Base-by-base conservation (phyloP, 176 grass and related monocot genomes). In the Avena sativa region DNA sequence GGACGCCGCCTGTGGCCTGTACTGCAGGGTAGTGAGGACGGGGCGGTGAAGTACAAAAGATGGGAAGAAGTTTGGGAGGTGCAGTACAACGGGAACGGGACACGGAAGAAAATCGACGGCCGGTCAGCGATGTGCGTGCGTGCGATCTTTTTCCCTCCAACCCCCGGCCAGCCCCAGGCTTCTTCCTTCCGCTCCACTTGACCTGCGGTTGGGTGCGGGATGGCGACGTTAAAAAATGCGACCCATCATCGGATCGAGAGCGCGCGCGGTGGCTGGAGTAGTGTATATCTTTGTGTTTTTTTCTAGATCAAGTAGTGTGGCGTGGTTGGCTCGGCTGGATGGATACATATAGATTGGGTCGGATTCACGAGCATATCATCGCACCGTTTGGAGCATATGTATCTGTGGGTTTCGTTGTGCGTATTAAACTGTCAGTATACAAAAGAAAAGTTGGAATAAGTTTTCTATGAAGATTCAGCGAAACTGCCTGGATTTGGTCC, bases 71-170 rank as follows among this genome's bases (percentile, higher is more conserved):
- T n/a, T 65, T 74, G 13, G 13, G 32, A 13, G 46, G 0, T 40
- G 89, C 67, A 76, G 85, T 91, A 91, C 81, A 81, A 84, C 55
- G 21, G 46, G 52, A 77, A n/a, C 36, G 60, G 58, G n/a, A 17
- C 59, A 49, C 34, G 19, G 26, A 28, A 4, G 56, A 30, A 25
- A 60, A 56, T 12, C 6, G 80, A 49, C 12, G 32, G 74, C 46
- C 53, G 79, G 79, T 90, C 79, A 83, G 79, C 67, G 79, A 46
- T 12, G 76, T 0, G 32, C 32, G 32, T 34, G 32, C 32, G 32
- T 34, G 71, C 62, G 71, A 87, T 83, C 44, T 73, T 47, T 47
- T 20, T 8, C 14, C 7, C 19, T 4, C 32, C 20, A 1, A 9
- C 53, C 46, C 10, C 26, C 21, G 14, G 11, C 77, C 40, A 32